Base-by-base conservation (phyloP, 2,329 filamentous ascomycete species). In the Fonsecaea pugnacius region DNA sequence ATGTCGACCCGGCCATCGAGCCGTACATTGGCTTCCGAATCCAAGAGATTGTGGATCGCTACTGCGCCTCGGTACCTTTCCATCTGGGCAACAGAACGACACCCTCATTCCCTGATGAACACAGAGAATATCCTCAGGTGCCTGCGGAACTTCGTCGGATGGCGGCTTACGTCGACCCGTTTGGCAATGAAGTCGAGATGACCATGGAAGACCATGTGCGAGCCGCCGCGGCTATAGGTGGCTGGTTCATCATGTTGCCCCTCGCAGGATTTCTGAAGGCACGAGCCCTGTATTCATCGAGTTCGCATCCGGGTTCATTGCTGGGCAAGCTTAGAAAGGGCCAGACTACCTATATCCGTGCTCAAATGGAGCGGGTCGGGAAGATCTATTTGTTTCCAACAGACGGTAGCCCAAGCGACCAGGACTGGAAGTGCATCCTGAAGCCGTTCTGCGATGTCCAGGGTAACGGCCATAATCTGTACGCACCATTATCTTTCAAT, bases 51-150 rank as follows among this genome's bases (percentile, higher is more conserved):
- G 66, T 67, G 4, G 70, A 72, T 32, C 59, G 56, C 30, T 63
- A 70, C 57, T 72, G 71, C 55, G 64, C 70, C 8, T 71, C 69
- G 46, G 60, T 72, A 10, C 71, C 71, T 3, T 72, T 69, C 56
- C 70, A 69, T 33, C 60, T 72, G 10, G 71, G 70, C 16, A 71
- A 71, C 63, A 63, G 71, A 58, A 68, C 63, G 12, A 67, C 50
- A 10, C 30, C 67, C 3, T 27, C 61, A 1, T 63, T 62, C 12
- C 67, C 67, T 10, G 58, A 69, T 35, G 61, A 69, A 16, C 59
- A 55, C 50, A 40, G 59, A 24, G 62, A 67, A 36, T 69, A 69
- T 32, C 67, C 67, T 8, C 64, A 58, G 10, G 56, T 69, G 1
- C 67, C 67, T 9, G 38, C 18, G 5, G 63, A 64, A 21, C 64